Evolutionary conservation across 345 rosid genomes (phyloP), one percentile per base, ranked within the genome.

Genomic region (Eucalyptus pauciflora): DNA sequence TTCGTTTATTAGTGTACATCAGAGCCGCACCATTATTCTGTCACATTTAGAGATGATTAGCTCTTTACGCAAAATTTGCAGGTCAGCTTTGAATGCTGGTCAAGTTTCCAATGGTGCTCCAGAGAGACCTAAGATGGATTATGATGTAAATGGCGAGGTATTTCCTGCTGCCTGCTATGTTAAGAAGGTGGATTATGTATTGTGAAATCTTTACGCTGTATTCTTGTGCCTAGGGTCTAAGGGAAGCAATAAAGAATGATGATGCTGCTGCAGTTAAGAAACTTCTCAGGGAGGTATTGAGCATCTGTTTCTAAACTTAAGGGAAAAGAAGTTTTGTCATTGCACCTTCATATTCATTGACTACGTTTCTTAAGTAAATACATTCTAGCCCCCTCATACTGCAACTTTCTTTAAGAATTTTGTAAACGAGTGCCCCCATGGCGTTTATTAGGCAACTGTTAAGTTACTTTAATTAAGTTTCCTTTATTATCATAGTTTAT

Each of bases 201-300:
- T 76, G 48, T 41, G 85, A 76, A 22, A 76, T 87, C 29, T 83
- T 50, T 87, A 54, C 13, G 2, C 8, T 60, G 46, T 49, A 67
- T 85, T 31, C 31, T 22, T 89, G 87, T 88, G 89, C 92, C 76
- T 71, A 97, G 99, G 99, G 99, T 88, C 92, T 97, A 89, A 94
- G 99, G 91, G 99, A 96, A 93, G 99, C 99, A 56, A 98, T 97
- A 90, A 98, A 98, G 94, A 97, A 96, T 91, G 97, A 95, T 89
- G 97, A 97, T 87, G 89, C 91, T 81, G 95, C 95, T 87, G 98
- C 97, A 87, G 98, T 94, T 69, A 94, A 91, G 92, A 98, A 93
- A 95, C 98, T 97, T 90, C 92, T 97, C 49, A 92, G 91, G 69
- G 96, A 96, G 99, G 99, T 98, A 94, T 89, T 85, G 31, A 86